These are phyloP conservation scores for Plasmodium inui DNA, from an alignment of 169 alveolate genomes.

Conservation along the genomic window DNA sequence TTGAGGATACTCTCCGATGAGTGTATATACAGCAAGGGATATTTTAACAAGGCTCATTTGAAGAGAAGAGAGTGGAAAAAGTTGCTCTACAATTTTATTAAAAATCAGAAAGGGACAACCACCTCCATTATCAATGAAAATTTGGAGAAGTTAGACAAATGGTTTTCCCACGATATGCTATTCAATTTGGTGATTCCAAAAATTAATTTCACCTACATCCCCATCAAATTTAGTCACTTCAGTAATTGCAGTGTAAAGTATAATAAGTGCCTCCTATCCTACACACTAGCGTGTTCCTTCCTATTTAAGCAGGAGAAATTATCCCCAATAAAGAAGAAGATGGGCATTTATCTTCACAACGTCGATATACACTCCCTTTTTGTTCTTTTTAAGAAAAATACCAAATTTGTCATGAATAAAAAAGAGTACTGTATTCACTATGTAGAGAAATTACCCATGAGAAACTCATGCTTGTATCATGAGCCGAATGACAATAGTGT, in stretches of 20 bases:
- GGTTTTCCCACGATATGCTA: constrained; percentile 75
- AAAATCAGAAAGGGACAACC: constrained; percentile 24
- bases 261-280: constrained; percentile 55
- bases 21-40: constrained; percentile 48
- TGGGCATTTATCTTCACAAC: constrained; percentile 34
- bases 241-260: constrained; percentile 18
- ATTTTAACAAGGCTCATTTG: constrained; percentile 33
- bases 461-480: constrained; percentile 26
- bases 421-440: constrained; percentile 6
- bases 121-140: constrained; percentile 31
- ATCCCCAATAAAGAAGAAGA: constrained; percentile 40
- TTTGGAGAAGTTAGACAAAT: constrained; percentile 43
- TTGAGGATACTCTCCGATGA: constrained; percentile 48
- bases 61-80: constrained; percentile 61
- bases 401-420: constrained; percentile 17
- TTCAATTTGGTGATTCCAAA: constrained; percentile 65
- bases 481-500: neutral
- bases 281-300: constrained; percentile 47
- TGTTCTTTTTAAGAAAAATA: constrained; percentile 28
- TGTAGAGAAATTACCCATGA: constrained; percentile 36
- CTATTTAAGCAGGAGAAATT: constrained; percentile 68
- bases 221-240: constrained; percentile 48
- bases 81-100: constrained; percentile 44
- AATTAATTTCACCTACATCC: constrained; percentile 42
- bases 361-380: constrained; percentile 39